These are phyloP conservation scores for Hypoxylon subgilvum DNA, from an alignment of 495 filamentous ascomycete genomes.

Conservation along the genomic window DNA sequence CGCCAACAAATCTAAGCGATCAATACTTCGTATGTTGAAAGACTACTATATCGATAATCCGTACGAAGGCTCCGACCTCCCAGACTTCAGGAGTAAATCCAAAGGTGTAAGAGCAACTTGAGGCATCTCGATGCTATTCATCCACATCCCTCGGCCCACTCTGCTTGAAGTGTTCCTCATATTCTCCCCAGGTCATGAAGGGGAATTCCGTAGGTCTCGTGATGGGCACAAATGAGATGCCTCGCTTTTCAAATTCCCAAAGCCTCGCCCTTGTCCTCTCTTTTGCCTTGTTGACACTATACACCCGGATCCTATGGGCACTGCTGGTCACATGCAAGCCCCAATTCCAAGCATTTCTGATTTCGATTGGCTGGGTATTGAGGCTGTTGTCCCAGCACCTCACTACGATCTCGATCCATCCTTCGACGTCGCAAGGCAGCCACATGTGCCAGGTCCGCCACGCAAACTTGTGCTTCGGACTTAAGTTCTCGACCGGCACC, in stretches of 20 bases:
- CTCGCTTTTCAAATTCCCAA: conserved; percentile 55
- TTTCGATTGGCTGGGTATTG: conserved; percentile 52
- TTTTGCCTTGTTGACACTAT: conserved; percentile 64
- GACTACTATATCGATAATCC: too few relatives aligned
- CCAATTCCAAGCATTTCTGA: conserved; percentile 58
- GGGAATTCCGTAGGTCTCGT: conserved; percentile 56
- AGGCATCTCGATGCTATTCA: conserved; percentile 24
- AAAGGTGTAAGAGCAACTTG: too few relatives aligned
- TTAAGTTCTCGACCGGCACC: conserved; percentile 57
- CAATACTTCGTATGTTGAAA: too few relatives aligned
- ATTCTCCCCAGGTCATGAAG: conserved; percentile 54
- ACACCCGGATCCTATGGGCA: conserved; percentile 67
- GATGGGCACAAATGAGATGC: conserved; percentile 56
- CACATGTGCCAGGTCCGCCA: conserved; percentile 62
- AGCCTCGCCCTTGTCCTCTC: conserved; percentile 56
- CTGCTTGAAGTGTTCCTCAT: conserved; percentile 51
- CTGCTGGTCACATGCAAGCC: conserved; percentile 71
- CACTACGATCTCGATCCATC: conserved; percentile 63
- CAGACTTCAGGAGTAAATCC: too few relatives aligned
- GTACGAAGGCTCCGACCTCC: too few relatives aligned
- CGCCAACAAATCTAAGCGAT: too few relatives aligned
- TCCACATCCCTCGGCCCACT: conserved; percentile 56
- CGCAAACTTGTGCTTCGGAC: conserved; percentile 59
- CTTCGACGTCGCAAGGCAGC: conserved; percentile 62
- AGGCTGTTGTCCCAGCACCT: conserved; percentile 65